phyloP scores from a whole-genome alignment of 2,329 filamentous ascomycete species.

The Byssochlamys sp. region DNA sequence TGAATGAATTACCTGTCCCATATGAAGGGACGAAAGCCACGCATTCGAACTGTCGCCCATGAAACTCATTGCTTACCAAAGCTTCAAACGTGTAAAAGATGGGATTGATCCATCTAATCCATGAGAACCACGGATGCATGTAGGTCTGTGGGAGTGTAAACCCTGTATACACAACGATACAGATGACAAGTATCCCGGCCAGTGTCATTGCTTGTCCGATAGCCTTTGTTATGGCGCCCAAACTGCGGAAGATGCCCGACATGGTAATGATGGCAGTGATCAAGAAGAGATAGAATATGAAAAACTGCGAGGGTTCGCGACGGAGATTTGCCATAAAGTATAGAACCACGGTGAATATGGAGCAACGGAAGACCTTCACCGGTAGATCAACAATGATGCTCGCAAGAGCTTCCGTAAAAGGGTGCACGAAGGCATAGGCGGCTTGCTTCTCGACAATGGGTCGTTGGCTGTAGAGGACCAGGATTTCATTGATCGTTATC shows the following conservation, averaged over 20 bases:
- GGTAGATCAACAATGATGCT: conserved; percentile 82
- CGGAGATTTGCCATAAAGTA: conserved; percentile 84
- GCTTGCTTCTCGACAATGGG: conserved; percentile 85
- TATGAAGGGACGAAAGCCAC: conserved; percentile 33
- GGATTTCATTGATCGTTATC: conserved; percentile 46
- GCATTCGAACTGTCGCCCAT: conserved; percentile 49
- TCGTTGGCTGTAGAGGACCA: conserved; percentile 78
- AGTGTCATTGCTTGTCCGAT: conserved; percentile 49
- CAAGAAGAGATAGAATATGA: conserved; percentile 72
- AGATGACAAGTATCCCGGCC: conserved; percentile 41
- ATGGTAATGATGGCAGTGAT: conserved; percentile 65
- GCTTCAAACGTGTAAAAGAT: conserved; percentile 72
- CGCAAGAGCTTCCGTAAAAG: conserved; percentile 74
- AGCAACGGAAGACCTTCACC: conserved; percentile 62
- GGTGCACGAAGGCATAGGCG: conserved; percentile 80
- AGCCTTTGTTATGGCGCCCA: conserved; percentile 65
- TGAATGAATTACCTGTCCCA: conserved; percentile 36
- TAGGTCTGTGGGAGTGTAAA: conserved; percentile 40
- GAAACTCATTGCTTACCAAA: conserved; percentile 75
- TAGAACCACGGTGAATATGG: conserved; percentile 67
- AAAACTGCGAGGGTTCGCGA: conserved; percentile 65
- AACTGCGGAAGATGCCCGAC: conserved; percentile 78
- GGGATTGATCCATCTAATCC: conserved; percentile 74
- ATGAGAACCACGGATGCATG: conserved; percentile 71
- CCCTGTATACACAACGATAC: conserved; percentile 41